A percentile compares a stretch with the other conserved stretches of the same genome.
phyloP scores from a whole-genome alignment of 192 early-diverging fungal species.

The Podila epicladia region DNA sequence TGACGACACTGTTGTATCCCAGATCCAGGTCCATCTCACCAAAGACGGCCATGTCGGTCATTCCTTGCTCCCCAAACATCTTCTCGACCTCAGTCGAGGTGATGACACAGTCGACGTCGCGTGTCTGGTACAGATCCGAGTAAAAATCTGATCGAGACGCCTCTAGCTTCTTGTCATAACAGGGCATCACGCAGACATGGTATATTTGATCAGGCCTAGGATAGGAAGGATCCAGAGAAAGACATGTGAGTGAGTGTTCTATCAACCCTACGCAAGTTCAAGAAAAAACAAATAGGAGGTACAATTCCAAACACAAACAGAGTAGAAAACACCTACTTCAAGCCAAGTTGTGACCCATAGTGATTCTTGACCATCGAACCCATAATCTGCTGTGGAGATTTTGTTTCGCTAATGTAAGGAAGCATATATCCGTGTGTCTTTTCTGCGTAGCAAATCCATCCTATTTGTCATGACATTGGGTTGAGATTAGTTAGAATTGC shows the following conservation, averaged over 20 bases:
- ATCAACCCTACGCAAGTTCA: too few relatives aligned
- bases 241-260: neutral
- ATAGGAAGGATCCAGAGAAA: neutral
- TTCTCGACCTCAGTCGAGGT: slow-evolving; percentile 93
- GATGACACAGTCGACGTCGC: slow-evolving; percentile 97
- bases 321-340: slow-evolving; percentile 35
- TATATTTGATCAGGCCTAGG: slow-evolving; percentile 80
- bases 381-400: slow-evolving; percentile 99
- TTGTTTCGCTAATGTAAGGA: slow-evolving; percentile 87
- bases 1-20: slow-evolving; percentile 53
- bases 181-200: slow-evolving; percentile 97
- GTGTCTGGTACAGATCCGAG: slow-evolving; percentile 78
- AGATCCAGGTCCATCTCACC: slow-evolving; percentile 57
- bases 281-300: neutral
- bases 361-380: slow-evolving; percentile 92
- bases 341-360: slow-evolving; percentile 70
- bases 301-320: neutral
- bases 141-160: slow-evolving; percentile 94
- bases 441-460: slow-evolving; percentile 99
- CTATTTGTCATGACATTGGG: slow-evolving; percentile 29
- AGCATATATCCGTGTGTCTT: slow-evolving; percentile 94
- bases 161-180: slow-evolving; percentile 99
- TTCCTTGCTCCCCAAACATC: slow-evolving; percentile 78
- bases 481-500: too few relatives aligned
- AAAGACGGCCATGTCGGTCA: slow-evolving; percentile 55